phyloP scores from a whole-genome alignment of 441 rosid genomes.

The Syzygium malaccense region DNA sequence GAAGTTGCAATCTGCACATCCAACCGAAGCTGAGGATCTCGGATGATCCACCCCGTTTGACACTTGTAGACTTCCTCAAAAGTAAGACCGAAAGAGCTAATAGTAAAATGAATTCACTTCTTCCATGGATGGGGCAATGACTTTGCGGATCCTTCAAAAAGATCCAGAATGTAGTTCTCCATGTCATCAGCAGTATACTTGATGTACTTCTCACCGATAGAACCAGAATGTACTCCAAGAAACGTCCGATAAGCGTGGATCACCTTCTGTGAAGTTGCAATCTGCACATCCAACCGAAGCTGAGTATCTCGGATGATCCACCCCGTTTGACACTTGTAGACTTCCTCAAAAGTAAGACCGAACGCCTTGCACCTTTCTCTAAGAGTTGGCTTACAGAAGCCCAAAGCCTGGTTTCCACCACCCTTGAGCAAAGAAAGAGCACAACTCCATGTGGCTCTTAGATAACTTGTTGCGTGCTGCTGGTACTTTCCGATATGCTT shows the following conservation, averaged over 20 bases:
- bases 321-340: slow-evolving; percentile 4
- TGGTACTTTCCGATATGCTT: slow-evolving; percentile 6
- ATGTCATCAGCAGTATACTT: slow-evolving; percentile 10
- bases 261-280: slow-evolving; percentile 7
- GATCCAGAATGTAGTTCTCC: slow-evolving; percentile 5
- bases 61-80: slow-evolving; percentile 11
- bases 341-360: slow-evolving; percentile 9
- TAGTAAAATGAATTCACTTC: not conserved
- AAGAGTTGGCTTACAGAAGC: not conserved
- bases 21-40: slow-evolving; percentile 4
- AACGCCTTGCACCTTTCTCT: slow-evolving; percentile 4
- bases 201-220: slow-evolving; percentile 11
- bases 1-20: slow-evolving; percentile 9
- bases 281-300: slow-evolving; percentile 9
- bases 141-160: slow-evolving; percentile 2
- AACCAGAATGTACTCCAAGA: not conserved
- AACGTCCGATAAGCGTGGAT: slow-evolving; percentile 6
- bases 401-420: not conserved
- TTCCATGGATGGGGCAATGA: slow-evolving; percentile 1
- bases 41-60: slow-evolving; percentile 5
- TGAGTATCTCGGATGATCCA: slow-evolving; percentile 3
- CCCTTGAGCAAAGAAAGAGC: slow-evolving; percentile 1
- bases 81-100: not conserved
- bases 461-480: slow-evolving; percentile 8
- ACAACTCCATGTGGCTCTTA: slow-evolving; percentile 9